These are phyloP conservation scores for Lentithecium fluviatile DNA, from an alignment of 495 filamentous ascomycete genomes.

Conservation along the genomic window DNA sequence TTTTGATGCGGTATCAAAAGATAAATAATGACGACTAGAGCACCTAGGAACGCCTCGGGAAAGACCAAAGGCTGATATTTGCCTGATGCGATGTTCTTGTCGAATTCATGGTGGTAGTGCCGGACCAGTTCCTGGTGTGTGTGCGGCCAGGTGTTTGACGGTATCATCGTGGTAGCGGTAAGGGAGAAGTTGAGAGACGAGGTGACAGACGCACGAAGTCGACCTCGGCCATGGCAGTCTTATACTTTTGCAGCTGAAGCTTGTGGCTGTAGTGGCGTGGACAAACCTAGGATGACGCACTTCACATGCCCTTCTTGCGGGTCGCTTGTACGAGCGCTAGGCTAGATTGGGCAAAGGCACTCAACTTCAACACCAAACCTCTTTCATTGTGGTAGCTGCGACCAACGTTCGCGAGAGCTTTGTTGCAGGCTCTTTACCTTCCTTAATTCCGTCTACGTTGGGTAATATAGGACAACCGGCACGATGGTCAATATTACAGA, in stretches of 20 bases:
- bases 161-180: conserved; percentile 4
- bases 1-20: conserved; percentile 59
- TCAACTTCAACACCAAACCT: conserved; percentile 35
- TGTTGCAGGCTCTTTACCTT: not conserved
- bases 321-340: conserved; percentile 16
- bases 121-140: conserved; percentile 29
- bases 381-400: conserved; percentile 14
- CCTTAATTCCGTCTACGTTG: not conserved
- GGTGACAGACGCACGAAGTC: not conserved
- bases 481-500: conserved; percentile 99
- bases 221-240: not conserved
- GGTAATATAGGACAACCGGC: conserved; percentile 40
- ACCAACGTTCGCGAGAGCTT: not conserved
- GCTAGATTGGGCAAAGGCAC: conserved; percentile 4
- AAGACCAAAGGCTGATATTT: conserved; percentile 54
- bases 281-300: conserved; percentile 26
- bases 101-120: conserved; percentile 30
- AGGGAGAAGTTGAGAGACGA: not conserved
- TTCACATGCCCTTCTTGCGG: conserved; percentile 3
- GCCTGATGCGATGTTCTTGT: conserved; percentile 42
- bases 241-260: conserved; percentile 3
- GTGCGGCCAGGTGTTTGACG: conserved; percentile 15
- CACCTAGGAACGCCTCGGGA: conserved; percentile 53
- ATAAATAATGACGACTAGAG: conserved; percentile 55
- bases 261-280: no score